Percentiles rank a stretch among this genome's conserved stretches.
These are phyloP conservation scores for Penicillium egyptiacum DNA, from an alignment of 495 filamentous ascomycete genomes.

Conservation along the genomic window DNA sequence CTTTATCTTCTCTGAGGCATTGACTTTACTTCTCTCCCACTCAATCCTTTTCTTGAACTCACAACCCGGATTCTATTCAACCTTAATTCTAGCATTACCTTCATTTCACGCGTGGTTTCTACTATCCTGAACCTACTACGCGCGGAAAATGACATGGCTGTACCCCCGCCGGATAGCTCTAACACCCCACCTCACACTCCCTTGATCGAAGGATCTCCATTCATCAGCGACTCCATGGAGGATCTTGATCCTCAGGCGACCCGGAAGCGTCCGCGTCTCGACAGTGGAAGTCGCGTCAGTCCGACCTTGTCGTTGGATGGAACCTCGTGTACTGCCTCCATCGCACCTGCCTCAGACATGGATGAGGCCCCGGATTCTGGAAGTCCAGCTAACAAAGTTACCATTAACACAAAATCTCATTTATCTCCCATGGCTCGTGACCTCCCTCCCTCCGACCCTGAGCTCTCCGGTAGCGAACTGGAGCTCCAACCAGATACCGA, in stretches of 20 bases:
- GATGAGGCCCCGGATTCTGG: constrained; percentile 36
- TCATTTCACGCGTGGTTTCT: constrained; percentile 5
- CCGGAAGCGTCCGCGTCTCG: constrained; percentile 63
- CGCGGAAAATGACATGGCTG: constrained; percentile 51
- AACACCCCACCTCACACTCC: constrained; percentile 44
- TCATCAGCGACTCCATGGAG: constrained; percentile 53
- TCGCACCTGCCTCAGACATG: constrained; percentile 33
- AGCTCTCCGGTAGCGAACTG: constrained; percentile 16
- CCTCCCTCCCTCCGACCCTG: constrained; percentile 14
- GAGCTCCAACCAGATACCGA: constrained; percentile 22
- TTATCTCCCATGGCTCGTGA: constrained; percentile 21
- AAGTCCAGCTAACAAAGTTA: constrained; percentile 51
- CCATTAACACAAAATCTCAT: constrained; percentile 56
- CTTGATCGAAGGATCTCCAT: constrained; percentile 30
- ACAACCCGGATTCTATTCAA: neutral
- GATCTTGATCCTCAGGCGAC: constrained; percentile 53
- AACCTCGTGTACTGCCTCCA: constrained; percentile 27
- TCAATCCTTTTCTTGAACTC: constrained; percentile 2
- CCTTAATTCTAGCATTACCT: constrained; percentile 3
- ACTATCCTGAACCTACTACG: neutral
- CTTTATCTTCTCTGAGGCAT: constrained; percentile 12
- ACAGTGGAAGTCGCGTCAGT: constrained; percentile 51
- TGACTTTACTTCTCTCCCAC: constrained; percentile 1
- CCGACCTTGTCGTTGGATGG: constrained; percentile 47
- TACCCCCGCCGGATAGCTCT: constrained; percentile 52